Conservation (phyloP, 2,329 filamentous ascomycete species). For the Tolypocladium guangdongense region DNA sequence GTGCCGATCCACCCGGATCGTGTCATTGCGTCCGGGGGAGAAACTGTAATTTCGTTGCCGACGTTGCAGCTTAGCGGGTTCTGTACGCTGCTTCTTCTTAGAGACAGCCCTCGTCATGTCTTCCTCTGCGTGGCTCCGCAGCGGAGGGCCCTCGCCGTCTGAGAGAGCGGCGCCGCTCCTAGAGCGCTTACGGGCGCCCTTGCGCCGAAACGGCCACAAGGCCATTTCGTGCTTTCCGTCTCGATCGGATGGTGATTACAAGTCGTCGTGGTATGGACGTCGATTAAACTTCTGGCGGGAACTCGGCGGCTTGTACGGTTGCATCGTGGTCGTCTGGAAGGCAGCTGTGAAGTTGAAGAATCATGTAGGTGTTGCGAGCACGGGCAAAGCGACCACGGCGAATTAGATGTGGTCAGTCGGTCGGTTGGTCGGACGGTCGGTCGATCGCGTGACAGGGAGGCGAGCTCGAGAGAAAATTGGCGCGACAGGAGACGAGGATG, state of each 20-base stretch:
- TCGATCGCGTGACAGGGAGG: neutral
- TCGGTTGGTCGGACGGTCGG: neutral
- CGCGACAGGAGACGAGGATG: neutral
- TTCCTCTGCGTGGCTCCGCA: conserved; percentile 25
- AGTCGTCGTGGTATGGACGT: neutral
- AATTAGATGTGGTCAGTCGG: neutral
- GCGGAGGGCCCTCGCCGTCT: conserved; percentile 35
- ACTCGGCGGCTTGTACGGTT: conserved; percentile 1
- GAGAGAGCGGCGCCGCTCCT: conserved; percentile 42
- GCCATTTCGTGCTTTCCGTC: conserved; percentile 44
- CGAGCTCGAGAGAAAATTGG: neutral
- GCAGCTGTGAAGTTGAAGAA: neutral
- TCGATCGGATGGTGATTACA: neutral
- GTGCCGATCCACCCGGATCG: conserved; percentile 29
- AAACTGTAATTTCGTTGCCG: conserved; percentile 47
- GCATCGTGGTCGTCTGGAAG: conserved; percentile 1
- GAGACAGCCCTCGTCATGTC: conserved; percentile 12
- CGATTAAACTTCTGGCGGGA: neutral
- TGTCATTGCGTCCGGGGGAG: conserved; percentile 48
- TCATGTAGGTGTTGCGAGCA: neutral
- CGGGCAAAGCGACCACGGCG: neutral
- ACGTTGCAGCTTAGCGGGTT: conserved; percentile 36
- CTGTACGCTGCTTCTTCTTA: conserved; percentile 32
- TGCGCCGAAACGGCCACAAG: conserved; percentile 74
- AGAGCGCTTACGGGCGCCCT: conserved; percentile 53